These are phyloP conservation scores for Carpinus viminea DNA, from an alignment of 306 rosid genomes.

Conservation along the genomic window DNA sequence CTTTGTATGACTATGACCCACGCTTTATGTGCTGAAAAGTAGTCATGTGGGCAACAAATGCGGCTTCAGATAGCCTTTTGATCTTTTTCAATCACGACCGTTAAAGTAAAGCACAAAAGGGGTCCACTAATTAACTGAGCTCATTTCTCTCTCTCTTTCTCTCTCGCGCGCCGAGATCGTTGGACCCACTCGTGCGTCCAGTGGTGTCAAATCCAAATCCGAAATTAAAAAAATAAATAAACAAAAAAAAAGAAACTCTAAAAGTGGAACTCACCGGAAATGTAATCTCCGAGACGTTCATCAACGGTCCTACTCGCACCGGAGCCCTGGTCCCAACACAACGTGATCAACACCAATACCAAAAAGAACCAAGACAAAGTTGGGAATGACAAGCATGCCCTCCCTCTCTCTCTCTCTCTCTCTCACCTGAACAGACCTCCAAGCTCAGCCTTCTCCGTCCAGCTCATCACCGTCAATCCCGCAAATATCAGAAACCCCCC, in stretches of 20 bases:
- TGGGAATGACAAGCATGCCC: constrained; percentile 12
- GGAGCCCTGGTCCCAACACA: constrained; percentile 41
- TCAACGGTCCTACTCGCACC: constrained; percentile 17
- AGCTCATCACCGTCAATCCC: constrained; percentile 52
- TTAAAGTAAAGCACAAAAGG: too few species aligned
- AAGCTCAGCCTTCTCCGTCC: constrained; percentile 30
- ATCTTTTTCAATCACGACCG: too few species aligned
- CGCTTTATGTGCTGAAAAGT: too few species aligned
- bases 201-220: too few species aligned
- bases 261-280: constrained; percentile 37
- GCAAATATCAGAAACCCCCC: constrained; percentile 71
- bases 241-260: not conserved
- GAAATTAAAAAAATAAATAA: too few species aligned
- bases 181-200: too few species aligned
- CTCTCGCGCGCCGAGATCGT: too few species aligned
- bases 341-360: not conserved
- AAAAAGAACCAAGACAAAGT: not conserved
- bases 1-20: too few species aligned
- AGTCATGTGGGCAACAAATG: too few species aligned
- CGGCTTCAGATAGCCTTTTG: too few species aligned
- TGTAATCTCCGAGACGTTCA: constrained; percentile 40
- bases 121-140: too few species aligned
- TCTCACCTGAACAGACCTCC: constrained; percentile 39
- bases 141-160: too few species aligned
- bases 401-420: not conserved